Percentiles rank a stretch among this genome's conserved stretches.
Evolutionary conservation across 2,329 filamentous ascomycete species (phyloP).

Genomic region (Curvularia eragrostidis): DNA sequence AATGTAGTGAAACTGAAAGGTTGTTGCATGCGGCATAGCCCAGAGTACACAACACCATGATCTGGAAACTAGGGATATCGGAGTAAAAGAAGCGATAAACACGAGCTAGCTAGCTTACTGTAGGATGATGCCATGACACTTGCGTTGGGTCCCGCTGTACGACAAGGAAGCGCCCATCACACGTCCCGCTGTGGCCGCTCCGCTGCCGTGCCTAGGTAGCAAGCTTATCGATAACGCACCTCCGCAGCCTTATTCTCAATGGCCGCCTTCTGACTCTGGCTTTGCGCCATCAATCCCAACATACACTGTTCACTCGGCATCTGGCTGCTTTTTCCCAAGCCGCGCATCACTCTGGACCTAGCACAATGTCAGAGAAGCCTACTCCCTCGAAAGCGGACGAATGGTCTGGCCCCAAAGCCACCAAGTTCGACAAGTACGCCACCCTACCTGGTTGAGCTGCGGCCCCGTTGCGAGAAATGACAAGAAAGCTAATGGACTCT

Average conservation of each 20-base stretch:
- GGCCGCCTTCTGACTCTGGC: background rate
- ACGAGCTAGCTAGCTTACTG: background rate
- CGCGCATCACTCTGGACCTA: background rate
- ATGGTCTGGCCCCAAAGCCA: conserved; percentile 41
- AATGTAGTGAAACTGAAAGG: background rate
- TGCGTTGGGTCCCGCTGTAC: background rate
- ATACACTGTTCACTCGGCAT: background rate
- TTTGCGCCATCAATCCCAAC: background rate
- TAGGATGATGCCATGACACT: background rate
- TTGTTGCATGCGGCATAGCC: background rate
- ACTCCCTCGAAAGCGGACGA: conserved; percentile 27
- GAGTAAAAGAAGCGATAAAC: background rate
- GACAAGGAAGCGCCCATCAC: conserved; percentile 1
- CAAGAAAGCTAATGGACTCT: conserved; percentile 14
- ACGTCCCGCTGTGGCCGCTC: background rate
- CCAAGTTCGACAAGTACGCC: conserved; percentile 51
- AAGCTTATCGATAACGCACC: conserved; percentile 23
- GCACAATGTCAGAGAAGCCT: conserved; percentile 19
- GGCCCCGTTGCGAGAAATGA: background rate
- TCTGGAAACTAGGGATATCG: background rate
- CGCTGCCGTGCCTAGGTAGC: background rate
- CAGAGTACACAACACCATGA: background rate
- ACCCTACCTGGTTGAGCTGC: background rate
- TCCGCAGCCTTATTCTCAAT: conserved; percentile 6
- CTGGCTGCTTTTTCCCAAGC: background rate